Evolutionary conservation across 352 stramenopile genomes (phyloP).

Genomic region (Saprolegnia parasitica): DNA sequence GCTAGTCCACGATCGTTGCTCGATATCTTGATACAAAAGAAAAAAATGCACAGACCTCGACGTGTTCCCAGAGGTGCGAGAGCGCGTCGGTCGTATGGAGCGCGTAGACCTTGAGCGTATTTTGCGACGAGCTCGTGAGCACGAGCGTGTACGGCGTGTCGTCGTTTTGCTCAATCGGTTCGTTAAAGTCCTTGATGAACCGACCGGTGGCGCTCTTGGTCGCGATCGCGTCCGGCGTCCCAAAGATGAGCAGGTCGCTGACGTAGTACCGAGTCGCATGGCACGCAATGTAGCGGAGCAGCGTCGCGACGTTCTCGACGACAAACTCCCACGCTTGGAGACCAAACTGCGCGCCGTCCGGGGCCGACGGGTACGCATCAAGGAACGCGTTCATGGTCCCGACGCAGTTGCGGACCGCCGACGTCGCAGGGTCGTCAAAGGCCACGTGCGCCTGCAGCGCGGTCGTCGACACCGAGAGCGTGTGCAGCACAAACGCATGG

Average conservation of each 20-base stretch:
- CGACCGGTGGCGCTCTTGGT: conserved; percentile 68
- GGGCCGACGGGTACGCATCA: conserved; percentile 3
- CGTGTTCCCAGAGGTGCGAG: conserved; percentile 7
- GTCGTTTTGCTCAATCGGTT: neutral
- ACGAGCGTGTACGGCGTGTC: conserved; percentile 18
- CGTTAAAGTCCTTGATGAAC: conserved; percentile 54
- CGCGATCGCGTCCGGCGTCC: conserved; percentile 74
- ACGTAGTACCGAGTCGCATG: conserved; percentile 78
- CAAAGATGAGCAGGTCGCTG: conserved; percentile 77
- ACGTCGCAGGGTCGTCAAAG: neutral
- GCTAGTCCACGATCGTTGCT: conserved; percentile 30
- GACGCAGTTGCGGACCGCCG: neutral
- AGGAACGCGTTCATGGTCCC: neutral
- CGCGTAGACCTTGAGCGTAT: conserved; percentile 18
- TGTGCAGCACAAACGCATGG: conserved; percentile 19
- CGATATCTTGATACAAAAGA: neutral
- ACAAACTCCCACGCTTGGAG: conserved; percentile 57
- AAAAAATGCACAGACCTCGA: conserved; percentile 18
- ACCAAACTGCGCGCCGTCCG: conserved; percentile 41
- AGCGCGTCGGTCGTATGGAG: conserved; percentile 17
- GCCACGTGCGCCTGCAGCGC: conserved; percentile 17
- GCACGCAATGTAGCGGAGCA: conserved; percentile 82
- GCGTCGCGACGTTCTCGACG: conserved; percentile 64
- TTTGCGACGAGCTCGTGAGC: conserved; percentile 7
- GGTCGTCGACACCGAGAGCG: conserved; percentile 7